These are phyloP conservation scores for Lomentospora prolificans DNA, from an alignment of 2,329 filamentous ascomycete species.

Conservation along the genomic window DNA sequence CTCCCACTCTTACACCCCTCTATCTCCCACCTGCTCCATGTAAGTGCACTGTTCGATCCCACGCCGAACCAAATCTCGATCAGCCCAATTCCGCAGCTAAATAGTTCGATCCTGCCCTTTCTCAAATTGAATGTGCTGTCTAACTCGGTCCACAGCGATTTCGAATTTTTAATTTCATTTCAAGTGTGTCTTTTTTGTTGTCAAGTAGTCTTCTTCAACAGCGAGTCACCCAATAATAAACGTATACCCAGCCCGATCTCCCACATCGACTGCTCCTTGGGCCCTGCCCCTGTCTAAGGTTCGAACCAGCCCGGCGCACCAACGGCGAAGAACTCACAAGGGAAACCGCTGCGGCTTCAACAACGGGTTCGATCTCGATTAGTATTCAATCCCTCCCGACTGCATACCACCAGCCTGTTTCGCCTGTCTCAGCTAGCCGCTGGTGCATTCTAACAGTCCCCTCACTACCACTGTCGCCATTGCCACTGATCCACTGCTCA, in stretches of 20 bases:
- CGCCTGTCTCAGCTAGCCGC: neutral
- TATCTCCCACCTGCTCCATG: neutral
- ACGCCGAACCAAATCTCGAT: neutral
- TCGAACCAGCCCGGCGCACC: no score
- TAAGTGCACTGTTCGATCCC: conserved; percentile 3
- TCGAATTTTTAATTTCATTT: neutral
- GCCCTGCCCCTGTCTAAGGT: no score
- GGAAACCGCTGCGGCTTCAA: no score
- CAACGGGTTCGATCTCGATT: no score
- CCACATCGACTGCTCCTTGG: no score
- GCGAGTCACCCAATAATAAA: no score
- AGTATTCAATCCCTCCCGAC: no score
- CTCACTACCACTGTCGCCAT: neutral
- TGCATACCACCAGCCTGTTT: neutral
- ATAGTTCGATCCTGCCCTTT: neutral
- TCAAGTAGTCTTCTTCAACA: neutral
- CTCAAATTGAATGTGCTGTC: neutral
- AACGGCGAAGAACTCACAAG: no score
- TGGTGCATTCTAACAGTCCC: neutral
- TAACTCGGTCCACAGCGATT: neutral
- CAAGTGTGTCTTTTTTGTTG: neutral
- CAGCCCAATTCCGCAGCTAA: neutral
- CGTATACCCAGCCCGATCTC: no score
- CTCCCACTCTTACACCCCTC: neutral
- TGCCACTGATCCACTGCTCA: conserved; percentile 1